Evolutionary conservation across 2,329 filamentous ascomycete genomes (phyloP), one percentile per base, ranked within the genome.

Genomic region (Periconia macrospinosa): DNA sequence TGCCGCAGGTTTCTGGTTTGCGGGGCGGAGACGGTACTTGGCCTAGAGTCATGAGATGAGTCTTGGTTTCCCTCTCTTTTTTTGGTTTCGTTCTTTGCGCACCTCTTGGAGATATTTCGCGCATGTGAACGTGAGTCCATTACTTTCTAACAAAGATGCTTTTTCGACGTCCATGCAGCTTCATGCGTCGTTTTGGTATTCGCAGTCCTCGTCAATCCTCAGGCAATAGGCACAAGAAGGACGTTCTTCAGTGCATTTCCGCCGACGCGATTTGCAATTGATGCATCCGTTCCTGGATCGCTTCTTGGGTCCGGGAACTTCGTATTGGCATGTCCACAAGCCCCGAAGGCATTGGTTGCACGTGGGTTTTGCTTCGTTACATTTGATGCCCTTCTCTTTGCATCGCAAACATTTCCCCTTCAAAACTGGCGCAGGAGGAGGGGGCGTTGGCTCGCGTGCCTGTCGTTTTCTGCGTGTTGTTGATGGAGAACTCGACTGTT

Each of bases 171-270:
- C 33, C 23, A 27, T 27, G 8, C 6, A 5, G 30, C 19, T 42
- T 64, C 58, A 65, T 6, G 57, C 54, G 33, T 61, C 50, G n/a
- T 62, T 52, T 5, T 59, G 53, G 33, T 71, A 69, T 41, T 61
- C 54, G 52, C 67, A 71, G 43, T 66, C 62, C 27, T 68, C 65
- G 23, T 67, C 62, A 6, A 67, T 14, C 27, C 62, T 69, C 30
- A 69, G 45, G 45, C 67, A 71, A 49, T 69, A 56, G 2, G 65
- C 61, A 52, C 68, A 70, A 1, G 55, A 63, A 7, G 67, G 70
- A 27, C 55, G 61, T 43, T 69, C 66, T 61, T 73, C 65, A 17
- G 63, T 66, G 43, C 69, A 72, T 50, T 70, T 68, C 8, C 68
- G 62, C 56, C 53, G 68, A 47, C 66, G 54, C 42, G 61, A 56